Evolutionary conservation across 148 eudicot genomes (phyloP).

Genomic region (Vaccinium vitisidaea): DNA sequence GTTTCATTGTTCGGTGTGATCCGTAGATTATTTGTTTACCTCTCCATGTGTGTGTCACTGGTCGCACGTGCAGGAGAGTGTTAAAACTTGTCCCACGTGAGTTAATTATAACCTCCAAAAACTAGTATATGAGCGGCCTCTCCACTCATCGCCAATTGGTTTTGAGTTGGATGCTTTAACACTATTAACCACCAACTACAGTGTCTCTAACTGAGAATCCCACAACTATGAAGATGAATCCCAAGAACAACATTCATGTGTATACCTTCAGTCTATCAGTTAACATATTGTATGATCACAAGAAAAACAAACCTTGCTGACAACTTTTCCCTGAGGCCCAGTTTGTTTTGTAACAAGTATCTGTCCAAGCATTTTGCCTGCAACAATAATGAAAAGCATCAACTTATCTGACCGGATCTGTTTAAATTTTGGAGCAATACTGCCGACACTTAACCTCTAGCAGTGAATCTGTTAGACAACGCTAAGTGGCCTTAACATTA

Average conservation of each 20-base stretch:
- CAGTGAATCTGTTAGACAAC: not conserved
- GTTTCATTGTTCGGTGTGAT: no score
- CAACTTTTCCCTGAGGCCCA: slow-evolving; percentile 87
- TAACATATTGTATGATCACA: not conserved
- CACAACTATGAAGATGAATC: not conserved
- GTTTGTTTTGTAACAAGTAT: slow-evolving; percentile 93
- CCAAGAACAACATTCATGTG: not conserved
- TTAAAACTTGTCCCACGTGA: no score
- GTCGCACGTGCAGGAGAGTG: no score
- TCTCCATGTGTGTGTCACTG: no score
- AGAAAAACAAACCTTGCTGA: slow-evolving; percentile 63
- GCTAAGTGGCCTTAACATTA: slow-evolving; percentile 1
- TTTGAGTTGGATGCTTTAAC: no score
- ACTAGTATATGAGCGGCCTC: no score
- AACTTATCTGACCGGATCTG: not conserved
- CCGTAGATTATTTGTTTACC: no score
- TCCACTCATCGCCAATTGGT: no score
- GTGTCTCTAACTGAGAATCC: not conserved
- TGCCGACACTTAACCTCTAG: not conserved
- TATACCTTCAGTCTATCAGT: not conserved
- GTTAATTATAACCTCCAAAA: no score
- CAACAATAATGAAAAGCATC: slow-evolving; percentile 2
- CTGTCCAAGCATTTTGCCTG: slow-evolving; percentile 97
- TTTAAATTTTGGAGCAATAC: not conserved
- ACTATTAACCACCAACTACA: not conserved